Evolutionary conservation across 2,329 filamentous ascomycete genomes (phyloP).

Genomic region (Fusarium beomiforme): DNA sequence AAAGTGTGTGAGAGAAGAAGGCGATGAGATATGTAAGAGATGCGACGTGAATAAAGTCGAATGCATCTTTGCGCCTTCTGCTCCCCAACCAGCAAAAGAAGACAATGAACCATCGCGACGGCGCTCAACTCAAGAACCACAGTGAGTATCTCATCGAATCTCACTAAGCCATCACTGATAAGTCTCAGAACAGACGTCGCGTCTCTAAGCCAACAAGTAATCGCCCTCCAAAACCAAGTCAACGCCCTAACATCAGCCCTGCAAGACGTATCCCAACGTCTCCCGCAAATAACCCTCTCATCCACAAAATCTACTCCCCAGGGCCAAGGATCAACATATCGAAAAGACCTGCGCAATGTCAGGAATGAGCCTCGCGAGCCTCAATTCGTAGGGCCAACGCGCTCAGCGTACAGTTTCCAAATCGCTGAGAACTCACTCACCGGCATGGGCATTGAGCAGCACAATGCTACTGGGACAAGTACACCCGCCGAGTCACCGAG

Average conservation of each 20-base stretch:
- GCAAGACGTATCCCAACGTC: conserved; percentile 5
- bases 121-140: background rate
- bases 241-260: background rate
- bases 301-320: conserved; percentile 6
- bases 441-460: background rate
- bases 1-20: conserved; percentile 9
- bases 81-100: background rate
- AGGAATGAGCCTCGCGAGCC: background rate
- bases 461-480: background rate
- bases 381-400: background rate
- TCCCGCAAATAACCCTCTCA: background rate
- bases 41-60: background rate
- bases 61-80: background rate
- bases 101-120: background rate
- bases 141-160: background rate
- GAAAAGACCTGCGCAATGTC: background rate
- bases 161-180: accelerated
- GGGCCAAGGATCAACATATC: background rate
- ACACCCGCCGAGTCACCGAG: background rate
- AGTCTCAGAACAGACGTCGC: background rate
- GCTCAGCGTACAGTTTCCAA: conserved; percentile 14
- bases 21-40: background rate
- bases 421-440: conserved; percentile 4
- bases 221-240: background rate
- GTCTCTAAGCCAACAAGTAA: background rate